These are phyloP conservation scores for Aristolochia californica DNA, from an alignment of 164 flowering plant species.

Conservation along the genomic window DNA sequence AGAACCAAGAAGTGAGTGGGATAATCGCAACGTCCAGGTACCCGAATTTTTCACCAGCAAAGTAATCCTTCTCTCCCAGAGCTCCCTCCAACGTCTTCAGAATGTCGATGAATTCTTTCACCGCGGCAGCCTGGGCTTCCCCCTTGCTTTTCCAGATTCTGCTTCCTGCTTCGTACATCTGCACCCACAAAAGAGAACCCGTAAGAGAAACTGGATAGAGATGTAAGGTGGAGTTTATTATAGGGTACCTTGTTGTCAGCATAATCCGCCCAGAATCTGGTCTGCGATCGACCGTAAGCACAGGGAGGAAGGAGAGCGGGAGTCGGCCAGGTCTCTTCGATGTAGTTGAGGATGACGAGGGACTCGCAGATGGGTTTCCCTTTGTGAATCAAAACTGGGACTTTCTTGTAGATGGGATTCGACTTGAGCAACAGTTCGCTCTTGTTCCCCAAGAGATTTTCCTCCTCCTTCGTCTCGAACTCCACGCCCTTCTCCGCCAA, in stretches of 20 bases:
- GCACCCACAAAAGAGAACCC: background rate
- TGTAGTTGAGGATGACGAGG: conserved; percentile 28
- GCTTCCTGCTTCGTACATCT: conserved; percentile 32
- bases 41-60: conserved; percentile 40
- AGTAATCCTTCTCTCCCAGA: conserved; percentile 37
- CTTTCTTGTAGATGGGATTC: conserved; percentile 40
- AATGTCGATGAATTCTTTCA: conserved; percentile 31
- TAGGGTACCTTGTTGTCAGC: conserved; percentile 24
- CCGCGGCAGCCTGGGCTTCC: conserved; percentile 29
- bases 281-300: conserved; percentile 26
- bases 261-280: conserved; percentile 49
- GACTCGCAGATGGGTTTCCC: conserved; percentile 40
- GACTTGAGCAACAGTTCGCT: conserved; percentile 39
- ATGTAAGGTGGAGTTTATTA: background rate
- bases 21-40: conserved; percentile 31
- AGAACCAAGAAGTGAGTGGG: conserved; percentile 34
- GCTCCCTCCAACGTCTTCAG: conserved; percentile 42
- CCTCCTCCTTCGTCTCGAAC: conserved; percentile 18
- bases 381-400: conserved; percentile 39
- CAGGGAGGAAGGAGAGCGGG: conserved; percentile 37
- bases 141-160: conserved; percentile 38
- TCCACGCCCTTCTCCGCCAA: conserved; percentile 36
- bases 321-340: conserved; percentile 44
- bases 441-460: conserved; percentile 11
- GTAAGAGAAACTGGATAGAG: background rate